Evolutionary conservation across 805 yeast genomes (phyloP), one percentile per base, ranked within the genome.

Genomic region (Wickerhamomyces canadensis): DNA sequence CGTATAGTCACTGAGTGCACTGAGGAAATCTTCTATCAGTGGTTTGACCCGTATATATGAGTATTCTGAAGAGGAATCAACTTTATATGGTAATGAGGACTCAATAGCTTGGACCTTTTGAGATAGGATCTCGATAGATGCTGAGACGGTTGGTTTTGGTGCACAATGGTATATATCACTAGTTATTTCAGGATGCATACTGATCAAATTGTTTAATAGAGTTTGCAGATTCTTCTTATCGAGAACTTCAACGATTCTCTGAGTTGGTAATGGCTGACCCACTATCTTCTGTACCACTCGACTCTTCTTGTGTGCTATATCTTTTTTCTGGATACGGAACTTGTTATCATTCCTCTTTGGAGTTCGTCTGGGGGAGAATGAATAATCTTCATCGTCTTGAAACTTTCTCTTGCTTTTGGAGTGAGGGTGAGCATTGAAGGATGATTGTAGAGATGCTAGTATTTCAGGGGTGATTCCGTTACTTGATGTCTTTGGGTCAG

Each of bases 1-100:
- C 5, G 84, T 78, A 55, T 80, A 85, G 57, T 86, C 96, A 14
- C 84, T 75, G 37, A 87, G 63, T 17, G 85, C 77, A 43, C 70
- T 67, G 42, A 84, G 70, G 48, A 86, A 84, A 47, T 83, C 93
- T 41, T 74, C 73, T 43, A 84, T 70, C 40, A 66, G 60, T 6
- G 82, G 74, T 51, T 83, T 78, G 26, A 87, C 84, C 39, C 95
- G 68, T 40, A 83, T 60, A 55, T 76, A 86, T 5, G 89, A 77
- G 53, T 86, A 86, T 57, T 86, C 95, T 33, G 83, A 75, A 26
- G 72, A 67, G 9, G 71, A 67, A 48, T 84, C 88, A 44, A 85
- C 86, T 46, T 80, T 79, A 57, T 83, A 85, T 1, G 96, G 96
- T 45, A 87, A 59, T 41, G 71, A 68, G 9, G 57, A 55, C 16